phyloP scores from a whole-genome alignment of 139 green algal species.

The Pseudopediastrum boryanum region DNA sequence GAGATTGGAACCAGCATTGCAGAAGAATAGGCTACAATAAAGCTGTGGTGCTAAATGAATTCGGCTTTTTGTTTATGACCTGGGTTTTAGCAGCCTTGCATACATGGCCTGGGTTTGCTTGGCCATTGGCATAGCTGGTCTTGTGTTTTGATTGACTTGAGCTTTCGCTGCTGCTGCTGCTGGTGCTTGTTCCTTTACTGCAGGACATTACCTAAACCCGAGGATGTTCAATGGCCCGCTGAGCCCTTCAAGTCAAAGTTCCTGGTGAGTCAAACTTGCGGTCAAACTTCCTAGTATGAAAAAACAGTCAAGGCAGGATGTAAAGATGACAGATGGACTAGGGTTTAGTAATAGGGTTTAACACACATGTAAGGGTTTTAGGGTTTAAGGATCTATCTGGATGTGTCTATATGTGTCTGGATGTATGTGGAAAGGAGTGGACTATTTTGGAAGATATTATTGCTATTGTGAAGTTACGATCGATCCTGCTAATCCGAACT shows the following conservation, averaged over 20 bases:
- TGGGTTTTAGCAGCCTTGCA: neutral
- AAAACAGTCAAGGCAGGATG: neutral
- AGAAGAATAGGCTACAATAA: neutral
- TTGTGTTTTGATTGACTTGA: neutral
- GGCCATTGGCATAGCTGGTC: neutral
- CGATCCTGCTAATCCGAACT: neutral
- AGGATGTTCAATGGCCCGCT: conserved; percentile 69
- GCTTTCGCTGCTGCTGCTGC: conserved; percentile 1
- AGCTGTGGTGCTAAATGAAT: neutral
- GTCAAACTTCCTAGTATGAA: conserved; percentile 1
- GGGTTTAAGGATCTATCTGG: neutral
- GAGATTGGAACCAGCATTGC: neutral
- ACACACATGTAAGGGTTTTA: neutral
- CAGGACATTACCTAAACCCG: conserved; percentile 65
- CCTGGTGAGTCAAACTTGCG: conserved; percentile 43
- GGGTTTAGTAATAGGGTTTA: neutral
- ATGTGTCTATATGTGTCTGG: neutral
- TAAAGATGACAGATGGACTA: neutral
- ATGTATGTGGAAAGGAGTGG: neutral
- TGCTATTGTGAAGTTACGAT: neutral
- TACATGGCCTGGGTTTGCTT: neutral
- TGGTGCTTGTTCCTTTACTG: neutral
- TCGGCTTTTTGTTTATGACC: neutral
- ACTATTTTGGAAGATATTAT: neutral
- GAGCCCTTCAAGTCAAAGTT: conserved; percentile 86